Base-by-base conservation (phyloP, 306 rosid species). In the Fragaria nilgerrensis region DNA sequence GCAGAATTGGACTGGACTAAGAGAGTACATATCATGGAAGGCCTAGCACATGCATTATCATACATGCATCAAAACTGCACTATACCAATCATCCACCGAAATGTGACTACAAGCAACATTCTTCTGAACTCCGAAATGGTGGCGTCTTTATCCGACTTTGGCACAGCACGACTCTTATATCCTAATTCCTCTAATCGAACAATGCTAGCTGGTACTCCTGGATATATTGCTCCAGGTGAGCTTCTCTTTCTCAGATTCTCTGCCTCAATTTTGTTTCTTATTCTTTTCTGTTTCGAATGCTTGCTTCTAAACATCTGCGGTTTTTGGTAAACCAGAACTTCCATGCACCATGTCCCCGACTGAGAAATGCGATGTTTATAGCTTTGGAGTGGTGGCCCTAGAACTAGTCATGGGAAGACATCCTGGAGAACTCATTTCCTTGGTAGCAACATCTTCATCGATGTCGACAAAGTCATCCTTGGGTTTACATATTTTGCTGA, bases 311-410 rank as follows among this genome's bases (percentile, higher is more conserved):
- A 8, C 23, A n/a, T 10, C 7, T 55, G 29, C 22, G 67, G 9
- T 52, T 37, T 34, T 58, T 17, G 27, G 47, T 50, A 47, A 76
- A 37, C 1, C 68, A 81, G 84, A 81, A 58, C 43, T 61, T 1
- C 78, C 74, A 23, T 44, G 20, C n/a, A 81, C 84, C 50, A 61
- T 50, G 23, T 32, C 4, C 4, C 62, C 77, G 50, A 81, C 81
- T 7, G 70, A 81, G 64, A 76, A 76, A 59, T 39, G 78, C 72
- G 84, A 81, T 48, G 81, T 77, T 0, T 82, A 68, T 67, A 43
- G 85, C 20, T 82, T 82, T 49, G 85, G 85, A 58, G 85, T 82
- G 72, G 85, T 82, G 56, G 75, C 73, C 8, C 77, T 82, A 66
- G 85, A 82, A 53, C 73, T 72, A 64, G 44, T 82, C 63, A 82